Conservation (phyloP, 2,329 filamentous ascomycete species). For the Ophiostoma piceae region DNA sequence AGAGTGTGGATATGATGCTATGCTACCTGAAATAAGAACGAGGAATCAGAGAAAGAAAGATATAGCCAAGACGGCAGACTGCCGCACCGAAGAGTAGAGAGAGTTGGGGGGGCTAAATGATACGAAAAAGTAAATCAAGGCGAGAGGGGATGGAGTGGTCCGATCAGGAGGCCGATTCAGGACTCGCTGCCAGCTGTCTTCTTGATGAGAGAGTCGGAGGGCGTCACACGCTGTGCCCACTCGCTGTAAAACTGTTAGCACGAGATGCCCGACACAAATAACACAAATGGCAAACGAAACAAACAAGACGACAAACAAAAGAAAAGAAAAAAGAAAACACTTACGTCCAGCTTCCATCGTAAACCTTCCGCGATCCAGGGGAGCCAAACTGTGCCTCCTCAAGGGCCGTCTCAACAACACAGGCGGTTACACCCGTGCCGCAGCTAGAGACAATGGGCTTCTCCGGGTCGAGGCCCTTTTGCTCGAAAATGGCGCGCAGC, state of each 20-base stretch:
- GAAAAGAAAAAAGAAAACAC: constrained; percentile 37
- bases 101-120: not conserved
- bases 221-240: constrained; percentile 28
- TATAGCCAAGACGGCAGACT: not conserved
- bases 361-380: constrained; percentile 64
- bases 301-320: not conserved
- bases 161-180: not conserved
- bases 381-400: constrained; percentile 70
- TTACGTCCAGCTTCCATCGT: constrained; percentile 98
- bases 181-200: constrained; percentile 17
- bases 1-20: constrained; percentile 12
- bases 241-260: constrained; percentile 22
- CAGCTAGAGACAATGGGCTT: constrained; percentile 84
- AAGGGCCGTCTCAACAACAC: constrained; percentile 81
- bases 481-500: constrained; percentile 68
- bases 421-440: constrained; percentile 90
- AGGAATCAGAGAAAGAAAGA: not conserved
- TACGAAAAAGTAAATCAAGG: not conserved
- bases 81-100: not conserved
- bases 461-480: constrained; percentile 70
- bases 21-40: not conserved
- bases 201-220: constrained; percentile 26
- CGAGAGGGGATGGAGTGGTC: not conserved
- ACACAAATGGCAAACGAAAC: not conserved
- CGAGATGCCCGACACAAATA: not conserved